Evolutionary conservation across 208 protist species (phyloP).

Genomic region (Acanthamoeba rhysodes): DNA sequence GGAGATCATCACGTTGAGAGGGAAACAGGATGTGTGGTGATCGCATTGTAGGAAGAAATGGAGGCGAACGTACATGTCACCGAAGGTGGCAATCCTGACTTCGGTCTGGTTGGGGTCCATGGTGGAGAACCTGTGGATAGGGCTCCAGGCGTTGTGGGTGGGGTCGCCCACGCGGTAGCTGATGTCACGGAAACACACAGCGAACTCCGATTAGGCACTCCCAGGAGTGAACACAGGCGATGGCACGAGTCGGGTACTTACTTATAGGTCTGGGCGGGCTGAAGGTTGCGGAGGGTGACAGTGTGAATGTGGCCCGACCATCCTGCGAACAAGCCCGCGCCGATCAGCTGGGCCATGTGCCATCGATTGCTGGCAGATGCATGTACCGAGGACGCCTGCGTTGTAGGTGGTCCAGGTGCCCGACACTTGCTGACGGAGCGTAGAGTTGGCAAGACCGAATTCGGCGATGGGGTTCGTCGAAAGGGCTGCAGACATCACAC

Average conservation of each 20-base stretch:
- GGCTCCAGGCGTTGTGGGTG: conserved; percentile 39
- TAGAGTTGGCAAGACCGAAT: conserved; percentile 53
- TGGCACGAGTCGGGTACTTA: neutral
- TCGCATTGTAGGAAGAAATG: neutral
- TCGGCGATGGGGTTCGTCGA: conserved; percentile 41
- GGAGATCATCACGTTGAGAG: neutral
- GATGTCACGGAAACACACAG: neutral
- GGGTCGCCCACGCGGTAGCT: conserved; percentile 64
- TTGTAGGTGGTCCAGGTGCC: conserved; percentile 67
- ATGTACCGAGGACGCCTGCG: conserved; percentile 41
- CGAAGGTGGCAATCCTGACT: conserved; percentile 61
- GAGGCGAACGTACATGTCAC: conserved; percentile 5
- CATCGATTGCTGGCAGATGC: neutral
- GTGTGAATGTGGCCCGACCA: conserved; percentile 72
- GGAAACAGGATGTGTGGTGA: neutral
- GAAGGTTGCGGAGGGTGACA: conserved; percentile 59
- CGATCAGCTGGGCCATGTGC: neutral
- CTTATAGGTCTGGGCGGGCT: conserved; percentile 53
- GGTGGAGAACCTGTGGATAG: neutral
- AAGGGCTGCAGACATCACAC: neutral
- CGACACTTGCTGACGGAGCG: neutral
- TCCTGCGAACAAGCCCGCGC: neutral
- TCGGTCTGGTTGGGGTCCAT: conserved; percentile 61
- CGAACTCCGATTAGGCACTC: neutral
- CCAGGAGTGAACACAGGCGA: neutral